phyloP scores from a whole-genome alignment of 2,329 filamentous ascomycete species.

The Curvularia lunata region DNA sequence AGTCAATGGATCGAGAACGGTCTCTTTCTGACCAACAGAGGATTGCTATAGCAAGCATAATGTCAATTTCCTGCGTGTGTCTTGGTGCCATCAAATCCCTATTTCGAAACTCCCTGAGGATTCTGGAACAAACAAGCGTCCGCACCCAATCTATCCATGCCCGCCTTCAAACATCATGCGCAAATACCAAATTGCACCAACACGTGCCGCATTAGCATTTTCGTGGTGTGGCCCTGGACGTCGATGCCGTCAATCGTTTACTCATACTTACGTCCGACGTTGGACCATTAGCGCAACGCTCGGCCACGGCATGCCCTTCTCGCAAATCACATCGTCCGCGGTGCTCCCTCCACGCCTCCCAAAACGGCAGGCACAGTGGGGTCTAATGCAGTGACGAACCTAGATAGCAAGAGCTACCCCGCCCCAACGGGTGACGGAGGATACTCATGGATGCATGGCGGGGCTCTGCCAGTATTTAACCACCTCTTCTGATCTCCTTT shows the following conservation, averaged over 20 bases:
- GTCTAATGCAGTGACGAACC: slow-evolving; percentile 8
- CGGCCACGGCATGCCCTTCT: slow-evolving; percentile 1
- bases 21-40: background rate
- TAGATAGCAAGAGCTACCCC: slow-evolving; percentile 31
- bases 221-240: slow-evolving; percentile 1
- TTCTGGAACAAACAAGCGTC: background rate
- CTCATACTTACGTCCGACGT: slow-evolving; percentile 5
- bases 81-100: background rate
- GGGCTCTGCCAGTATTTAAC: slow-evolving; percentile 30
- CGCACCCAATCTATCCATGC: background rate
- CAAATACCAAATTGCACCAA: background rate
- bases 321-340: slow-evolving; percentile 16
- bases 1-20: background rate
- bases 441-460: slow-evolving; percentile 16
- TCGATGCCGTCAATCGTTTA: slow-evolving; percentile 5
- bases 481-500: slow-evolving; percentile 9
- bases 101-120: background rate
- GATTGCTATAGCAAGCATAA: background rate
- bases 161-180: background rate
- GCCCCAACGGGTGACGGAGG: slow-evolving; percentile 35
- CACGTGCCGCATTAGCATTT: background rate
- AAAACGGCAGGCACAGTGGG: slow-evolving; percentile 12
- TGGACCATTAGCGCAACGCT: slow-evolving; percentile 5
- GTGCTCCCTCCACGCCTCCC: slow-evolving; percentile 6
- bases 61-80: background rate